Evolutionary conservation across 2,329 filamentous ascomycete species (phyloP), one percentile per base, ranked within the genome.

Genomic region (Penicillium sclerotigenum): DNA sequence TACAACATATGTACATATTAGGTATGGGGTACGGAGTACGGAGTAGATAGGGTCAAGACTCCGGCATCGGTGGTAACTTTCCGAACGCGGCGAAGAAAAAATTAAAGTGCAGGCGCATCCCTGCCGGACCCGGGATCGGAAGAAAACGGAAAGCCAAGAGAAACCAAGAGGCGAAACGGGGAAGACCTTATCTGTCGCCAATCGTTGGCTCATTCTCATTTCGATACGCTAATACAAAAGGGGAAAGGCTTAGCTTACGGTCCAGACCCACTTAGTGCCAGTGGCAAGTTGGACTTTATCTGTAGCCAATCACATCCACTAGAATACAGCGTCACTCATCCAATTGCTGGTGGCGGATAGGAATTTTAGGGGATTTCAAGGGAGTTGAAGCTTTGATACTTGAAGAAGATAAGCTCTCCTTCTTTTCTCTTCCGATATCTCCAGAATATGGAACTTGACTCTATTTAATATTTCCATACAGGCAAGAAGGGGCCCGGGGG

Each of bases 331-430:
- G 18, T 38, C 48, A 46, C 16, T 50, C n/a, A 26, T 56, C 61
- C 60, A 62, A 62, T 63, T 60, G 58, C 47, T 45, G 42, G 47
- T 49, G 40, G 52, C 37, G 42, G 54, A 61, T 58, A 49, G 57
- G 43, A n/a, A 47, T 38, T 47, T 13, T 18, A 38, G 13, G 31
- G 47, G 26, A 41, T 18, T 22, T 13, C 16, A 38, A 13, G 31
- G 47, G 26, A 41, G 14, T 22, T 33, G 37, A 26, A 22, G 36
- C 26, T 50, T 14, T 50, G 34, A 50, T 18, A 24, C 31, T 36
- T 28, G 20, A n/a, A 29, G 11, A 55, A 33, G 51, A 58, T 46
- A 49, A 48, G 45, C 28, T 26, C 40, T 26, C 40, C 18, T 18
- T 37, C 9, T 4, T n/a, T 46, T 46, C n/a, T 14, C 42, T 42